These are phyloP conservation scores for Aphanoascus verrucosus DNA, from an alignment of 2,329 filamentous ascomycete species.

Conservation along the genomic window DNA sequence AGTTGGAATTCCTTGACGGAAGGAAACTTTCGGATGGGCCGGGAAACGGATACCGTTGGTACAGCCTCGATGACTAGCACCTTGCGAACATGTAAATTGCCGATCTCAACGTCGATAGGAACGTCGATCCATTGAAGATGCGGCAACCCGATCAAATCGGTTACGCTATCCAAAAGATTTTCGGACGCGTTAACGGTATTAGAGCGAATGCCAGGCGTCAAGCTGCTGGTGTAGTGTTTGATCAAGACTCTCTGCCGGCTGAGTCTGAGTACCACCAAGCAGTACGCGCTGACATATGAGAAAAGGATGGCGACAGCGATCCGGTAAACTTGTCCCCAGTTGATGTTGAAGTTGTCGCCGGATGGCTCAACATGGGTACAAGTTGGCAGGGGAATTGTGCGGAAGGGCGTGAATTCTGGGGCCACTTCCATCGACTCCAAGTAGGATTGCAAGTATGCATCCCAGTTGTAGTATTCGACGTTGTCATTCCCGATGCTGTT, in stretches of 20 bases:
- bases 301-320: conserved; percentile 1
- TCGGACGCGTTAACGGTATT: not conserved
- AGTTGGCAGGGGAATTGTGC: not conserved
- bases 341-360: no score
- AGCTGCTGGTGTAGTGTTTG: not conserved
- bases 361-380: not conserved
- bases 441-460: no score
- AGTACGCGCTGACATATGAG: not conserved
- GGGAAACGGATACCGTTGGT: no score
- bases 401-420: no score
- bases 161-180: not conserved
- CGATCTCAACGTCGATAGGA: no score
- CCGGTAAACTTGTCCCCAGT: not conserved
- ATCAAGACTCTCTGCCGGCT: not conserved
- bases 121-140: no score
- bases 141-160: not conserved
- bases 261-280: not conserved
- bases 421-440: no score
- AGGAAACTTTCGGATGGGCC: no score
- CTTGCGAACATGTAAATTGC: no score
- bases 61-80: no score
- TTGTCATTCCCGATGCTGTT: not conserved
- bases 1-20: no score
- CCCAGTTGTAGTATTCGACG: no score
- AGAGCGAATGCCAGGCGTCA: not conserved